Conservation (phyloP, 257 asterid species). For the Nicotiana sylvestris region DNA sequence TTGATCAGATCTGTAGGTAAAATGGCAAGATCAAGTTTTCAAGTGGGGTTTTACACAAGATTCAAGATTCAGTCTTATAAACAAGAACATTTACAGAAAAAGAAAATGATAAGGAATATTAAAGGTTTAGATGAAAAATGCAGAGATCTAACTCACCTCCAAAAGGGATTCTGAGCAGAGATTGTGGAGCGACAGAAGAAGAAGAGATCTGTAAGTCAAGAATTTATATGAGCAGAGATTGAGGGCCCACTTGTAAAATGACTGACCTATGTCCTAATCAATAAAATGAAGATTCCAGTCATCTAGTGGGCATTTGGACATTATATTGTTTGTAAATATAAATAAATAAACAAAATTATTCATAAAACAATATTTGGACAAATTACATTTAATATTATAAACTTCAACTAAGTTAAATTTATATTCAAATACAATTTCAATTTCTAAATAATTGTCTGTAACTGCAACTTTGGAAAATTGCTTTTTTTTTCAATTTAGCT, state of each 20-base stretch:
- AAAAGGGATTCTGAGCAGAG: not conserved
- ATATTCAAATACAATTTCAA: no score
- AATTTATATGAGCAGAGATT: not conserved
- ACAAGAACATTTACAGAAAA: slow-evolving; percentile 12
- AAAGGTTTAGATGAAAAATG: not conserved
- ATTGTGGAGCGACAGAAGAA: not conserved
- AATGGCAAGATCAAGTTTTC: slow-evolving; percentile 21
- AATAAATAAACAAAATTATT: no score
- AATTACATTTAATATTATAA: no score
- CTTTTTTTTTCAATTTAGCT: no score
- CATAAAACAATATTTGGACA: no score
- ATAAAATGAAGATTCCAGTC: not conserved
- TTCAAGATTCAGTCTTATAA: not conserved
- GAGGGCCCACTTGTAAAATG: not conserved
- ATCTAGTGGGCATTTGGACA: not conserved
- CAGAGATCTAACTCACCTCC: slow-evolving; percentile 24
- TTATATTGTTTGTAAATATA: no score
- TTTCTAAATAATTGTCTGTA: no score
- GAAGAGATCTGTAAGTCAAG: not conserved
- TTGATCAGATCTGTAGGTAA: slow-evolving; percentile 37
- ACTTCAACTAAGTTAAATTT: no score
- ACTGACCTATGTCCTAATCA: not conserved
- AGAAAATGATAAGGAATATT: not conserved
- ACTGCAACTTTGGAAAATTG: no score
- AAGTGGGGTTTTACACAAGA: not conserved